Conservation (phyloP, 768 basidiomycete species). For the Asterophora lycoperdoides region DNA sequence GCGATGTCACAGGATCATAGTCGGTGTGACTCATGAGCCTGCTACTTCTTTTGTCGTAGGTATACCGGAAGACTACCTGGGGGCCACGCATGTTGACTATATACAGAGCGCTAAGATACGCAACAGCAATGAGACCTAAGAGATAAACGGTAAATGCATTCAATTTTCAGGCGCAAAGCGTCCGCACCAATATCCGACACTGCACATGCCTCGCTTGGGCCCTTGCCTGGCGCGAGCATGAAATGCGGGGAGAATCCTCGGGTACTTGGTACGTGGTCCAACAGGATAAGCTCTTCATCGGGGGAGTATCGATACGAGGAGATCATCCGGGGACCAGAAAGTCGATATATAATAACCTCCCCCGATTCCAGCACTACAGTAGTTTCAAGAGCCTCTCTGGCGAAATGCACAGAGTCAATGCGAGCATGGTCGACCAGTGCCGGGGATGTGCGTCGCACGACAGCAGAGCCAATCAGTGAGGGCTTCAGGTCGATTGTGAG, state of each 20-base stretch:
- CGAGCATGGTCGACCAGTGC: constrained; percentile 23
- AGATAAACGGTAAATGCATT: not conserved
- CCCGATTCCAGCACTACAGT: constrained; percentile 52
- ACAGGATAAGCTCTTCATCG: constrained; percentile 49
- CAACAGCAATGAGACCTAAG: constrained; percentile 73
- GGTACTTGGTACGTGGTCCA: constrained; percentile 43
- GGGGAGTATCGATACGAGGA: constrained; percentile 18
- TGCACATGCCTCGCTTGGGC: constrained; percentile 50
- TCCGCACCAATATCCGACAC: constrained; percentile 71
- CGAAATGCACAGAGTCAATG: constrained; percentile 46
- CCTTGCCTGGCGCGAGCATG: constrained; percentile 46
- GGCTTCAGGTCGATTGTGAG: constrained; percentile 57
- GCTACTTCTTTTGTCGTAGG: constrained; percentile 38
- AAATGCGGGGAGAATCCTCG: constrained; percentile 57
- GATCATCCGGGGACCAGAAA: constrained; percentile 21
- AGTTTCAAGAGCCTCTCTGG: constrained; percentile 54
- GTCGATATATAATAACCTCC: constrained; percentile 50
- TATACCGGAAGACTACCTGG: constrained; percentile 52
- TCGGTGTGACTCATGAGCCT: constrained; percentile 30
- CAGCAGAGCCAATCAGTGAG: constrained; percentile 42
- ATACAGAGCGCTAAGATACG: constrained; percentile 56
- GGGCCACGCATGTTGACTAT: constrained; percentile 77
- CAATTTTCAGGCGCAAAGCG: not conserved
- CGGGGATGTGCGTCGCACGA: constrained; percentile 27
- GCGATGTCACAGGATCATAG: constrained; percentile 44